Evolutionary conservation across 352 stramenopile genomes (phyloP).

Genomic region (Phytophthora lateralis): DNA sequence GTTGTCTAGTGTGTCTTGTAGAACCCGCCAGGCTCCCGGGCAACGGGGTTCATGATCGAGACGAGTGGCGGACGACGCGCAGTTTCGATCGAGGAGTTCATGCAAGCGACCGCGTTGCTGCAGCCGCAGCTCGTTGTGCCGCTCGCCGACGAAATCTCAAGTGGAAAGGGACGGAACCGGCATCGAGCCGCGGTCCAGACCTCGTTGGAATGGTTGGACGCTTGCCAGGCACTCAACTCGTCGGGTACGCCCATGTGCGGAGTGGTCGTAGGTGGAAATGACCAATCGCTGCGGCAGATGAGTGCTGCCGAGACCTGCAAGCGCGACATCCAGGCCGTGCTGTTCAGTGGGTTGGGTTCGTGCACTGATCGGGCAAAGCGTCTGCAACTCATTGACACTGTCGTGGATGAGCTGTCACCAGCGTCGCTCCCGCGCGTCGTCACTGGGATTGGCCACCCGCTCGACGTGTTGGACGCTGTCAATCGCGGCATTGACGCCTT

Average conservation of each 20-base stretch:
- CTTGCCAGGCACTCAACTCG: constrained; percentile 41
- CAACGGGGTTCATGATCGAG: constrained; percentile 57
- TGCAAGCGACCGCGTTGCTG: constrained; percentile 56
- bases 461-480: constrained; percentile 62
- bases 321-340: constrained; percentile 64
- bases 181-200: constrained; percentile 67
- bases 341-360: constrained; percentile 69
- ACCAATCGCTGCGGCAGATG: constrained; percentile 54
- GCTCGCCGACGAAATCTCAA: constrained; percentile 68
- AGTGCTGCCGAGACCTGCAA: constrained; percentile 71
- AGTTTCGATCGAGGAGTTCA: constrained; percentile 60
- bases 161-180: constrained; percentile 65
- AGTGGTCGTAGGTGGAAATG: constrained; percentile 69
- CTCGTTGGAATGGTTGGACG: constrained; percentile 76
- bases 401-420: constrained; percentile 44
- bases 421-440: constrained; percentile 58
- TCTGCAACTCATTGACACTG: constrained; percentile 48
- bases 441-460: constrained; percentile 67
- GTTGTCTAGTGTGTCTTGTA: constrained; percentile 3
- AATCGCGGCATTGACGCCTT: constrained; percentile 68
- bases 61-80: constrained; percentile 55
- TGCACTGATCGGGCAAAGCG: constrained; percentile 43
- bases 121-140: constrained; percentile 63
- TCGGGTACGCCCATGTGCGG: constrained; percentile 50
- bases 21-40: constrained; percentile 62